Percentiles rank a stretch among this genome's conserved stretches.
These are phyloP conservation scores for Cystobasidiopsis lactophilus DNA, from an alignment of 768 basidiomycete genomes.

Conservation along the genomic window DNA sequence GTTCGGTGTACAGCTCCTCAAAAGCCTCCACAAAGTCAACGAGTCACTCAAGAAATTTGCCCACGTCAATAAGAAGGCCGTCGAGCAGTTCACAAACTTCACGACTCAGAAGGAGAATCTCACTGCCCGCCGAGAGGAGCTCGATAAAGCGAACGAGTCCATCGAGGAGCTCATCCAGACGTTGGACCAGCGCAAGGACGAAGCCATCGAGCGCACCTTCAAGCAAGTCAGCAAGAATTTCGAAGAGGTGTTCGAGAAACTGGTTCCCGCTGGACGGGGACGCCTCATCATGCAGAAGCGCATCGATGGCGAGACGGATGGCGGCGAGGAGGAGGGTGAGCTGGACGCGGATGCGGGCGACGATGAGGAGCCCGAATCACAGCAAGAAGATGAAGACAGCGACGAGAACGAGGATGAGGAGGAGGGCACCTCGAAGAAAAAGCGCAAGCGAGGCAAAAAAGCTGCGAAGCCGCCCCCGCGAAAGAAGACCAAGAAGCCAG, in stretches of 20 bases:
- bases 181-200: conserved; percentile 89
- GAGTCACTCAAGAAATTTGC: conserved; percentile 88
- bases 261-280: conserved; percentile 84
- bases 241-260: conserved; percentile 83
- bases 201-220: conserved; percentile 94
- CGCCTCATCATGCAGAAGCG: conserved; percentile 76
- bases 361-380: conserved; percentile 32
- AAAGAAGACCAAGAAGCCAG: conserved; percentile 5
- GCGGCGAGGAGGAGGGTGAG: conserved; percentile 3
- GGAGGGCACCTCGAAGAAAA: conserved; percentile 3
- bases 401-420: conserved; percentile 20
- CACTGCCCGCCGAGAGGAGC: conserved; percentile 60
- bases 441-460: neutral
- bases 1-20: conserved; percentile 43
- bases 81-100: conserved; percentile 94
- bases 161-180: conserved; percentile 84
- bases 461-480: neutral
- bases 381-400: conserved; percentile 18
- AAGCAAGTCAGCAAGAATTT: conserved; percentile 95
- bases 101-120: conserved; percentile 92
- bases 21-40: conserved; percentile 75
- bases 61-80: conserved; percentile 98
- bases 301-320: conserved; percentile 47
- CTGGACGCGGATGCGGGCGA: conserved; percentile 27
- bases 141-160: conserved; percentile 68